Conservation (phyloP, 2,329 filamentous ascomycete genomes). For the Fusarium sacchari region DNA sequence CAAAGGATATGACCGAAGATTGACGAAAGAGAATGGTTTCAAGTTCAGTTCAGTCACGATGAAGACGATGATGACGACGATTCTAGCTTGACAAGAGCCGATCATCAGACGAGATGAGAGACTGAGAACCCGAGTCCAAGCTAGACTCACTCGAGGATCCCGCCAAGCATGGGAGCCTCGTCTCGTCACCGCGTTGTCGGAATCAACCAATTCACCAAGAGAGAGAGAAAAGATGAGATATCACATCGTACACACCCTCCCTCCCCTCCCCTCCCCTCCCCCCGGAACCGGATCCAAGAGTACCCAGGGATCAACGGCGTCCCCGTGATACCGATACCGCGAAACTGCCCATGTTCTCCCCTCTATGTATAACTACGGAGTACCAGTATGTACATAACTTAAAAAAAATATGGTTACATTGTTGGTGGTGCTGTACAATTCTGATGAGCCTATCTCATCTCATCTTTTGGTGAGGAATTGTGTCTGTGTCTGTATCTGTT, state of each 20-base stretch:
- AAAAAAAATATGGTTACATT: constrained; percentile 6
- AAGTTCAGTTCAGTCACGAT: neutral
- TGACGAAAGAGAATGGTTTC: constrained; percentile 12
- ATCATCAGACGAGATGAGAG: constrained; percentile 19
- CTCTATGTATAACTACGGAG: no score
- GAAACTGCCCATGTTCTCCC: constrained; percentile 18
- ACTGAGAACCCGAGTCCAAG: neutral
- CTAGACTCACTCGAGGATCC: neutral
- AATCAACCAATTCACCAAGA: constrained; percentile 11
- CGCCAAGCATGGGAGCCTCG: constrained; percentile 28
- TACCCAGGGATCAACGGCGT: constrained; percentile 7
- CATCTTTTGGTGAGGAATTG: neutral
- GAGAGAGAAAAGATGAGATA: constrained; percentile 11
- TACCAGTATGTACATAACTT: neutral
- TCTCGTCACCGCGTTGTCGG: constrained; percentile 36
- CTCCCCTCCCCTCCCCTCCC: neutral
- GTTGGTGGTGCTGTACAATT: neutral
- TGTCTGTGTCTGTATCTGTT: neutral
- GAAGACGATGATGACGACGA: neutral
- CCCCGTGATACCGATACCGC: constrained; percentile 15
- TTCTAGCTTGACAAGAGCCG: neutral
- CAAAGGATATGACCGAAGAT: constrained; percentile 6
- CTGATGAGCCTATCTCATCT: neutral
- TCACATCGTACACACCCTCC: neutral
- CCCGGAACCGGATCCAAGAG: constrained; percentile 10